These are phyloP conservation scores for Capronia epimyces DNA, from an alignment of 2,329 filamentous ascomycete genomes.

Conservation along the genomic window DNA sequence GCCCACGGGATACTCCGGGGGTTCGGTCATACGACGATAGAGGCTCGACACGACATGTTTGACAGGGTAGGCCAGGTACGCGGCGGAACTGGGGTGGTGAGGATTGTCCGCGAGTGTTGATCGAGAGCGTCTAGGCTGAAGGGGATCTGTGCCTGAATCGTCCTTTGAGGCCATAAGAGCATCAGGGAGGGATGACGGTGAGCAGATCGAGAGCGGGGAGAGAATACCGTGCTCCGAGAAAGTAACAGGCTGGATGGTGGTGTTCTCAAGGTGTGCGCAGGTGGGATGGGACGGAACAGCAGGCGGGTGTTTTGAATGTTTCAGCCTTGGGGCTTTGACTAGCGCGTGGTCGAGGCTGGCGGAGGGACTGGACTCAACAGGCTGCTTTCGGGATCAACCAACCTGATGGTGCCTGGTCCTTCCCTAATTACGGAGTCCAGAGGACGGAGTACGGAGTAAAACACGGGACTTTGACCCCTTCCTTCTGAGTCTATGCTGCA, in stretches of 20 bases:
- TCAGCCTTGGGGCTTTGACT: neutral
- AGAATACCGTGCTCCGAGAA: neutral
- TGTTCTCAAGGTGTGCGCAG: neutral
- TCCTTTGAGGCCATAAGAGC: slow-evolving; percentile 20
- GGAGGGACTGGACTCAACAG: too few species aligned
- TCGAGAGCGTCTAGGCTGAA: slow-evolving; percentile 7
- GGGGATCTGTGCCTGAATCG: slow-evolving; percentile 5
- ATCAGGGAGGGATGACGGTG: neutral
- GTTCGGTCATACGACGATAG: slow-evolving; percentile 58
- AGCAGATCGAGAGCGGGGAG: neutral
- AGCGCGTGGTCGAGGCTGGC: neutral
- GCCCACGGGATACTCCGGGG: slow-evolving; percentile 29
- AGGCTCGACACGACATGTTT: slow-evolving; percentile 56
- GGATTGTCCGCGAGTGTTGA: slow-evolving; percentile 27
- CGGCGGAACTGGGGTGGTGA: slow-evolving; percentile 37
- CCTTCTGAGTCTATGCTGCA: neutral
- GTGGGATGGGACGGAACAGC: neutral
- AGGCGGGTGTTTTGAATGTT: neutral
- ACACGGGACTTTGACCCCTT: neutral
- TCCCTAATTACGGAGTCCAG: too few species aligned
- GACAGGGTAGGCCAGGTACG: slow-evolving; percentile 49
- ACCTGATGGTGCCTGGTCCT: too few species aligned
- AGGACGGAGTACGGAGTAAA: too few species aligned
- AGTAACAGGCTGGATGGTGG: neutral
- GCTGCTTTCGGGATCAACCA: too few species aligned